Conservation (phyloP, 805 yeast species). For the Kodamaea sagamina region DNA sequence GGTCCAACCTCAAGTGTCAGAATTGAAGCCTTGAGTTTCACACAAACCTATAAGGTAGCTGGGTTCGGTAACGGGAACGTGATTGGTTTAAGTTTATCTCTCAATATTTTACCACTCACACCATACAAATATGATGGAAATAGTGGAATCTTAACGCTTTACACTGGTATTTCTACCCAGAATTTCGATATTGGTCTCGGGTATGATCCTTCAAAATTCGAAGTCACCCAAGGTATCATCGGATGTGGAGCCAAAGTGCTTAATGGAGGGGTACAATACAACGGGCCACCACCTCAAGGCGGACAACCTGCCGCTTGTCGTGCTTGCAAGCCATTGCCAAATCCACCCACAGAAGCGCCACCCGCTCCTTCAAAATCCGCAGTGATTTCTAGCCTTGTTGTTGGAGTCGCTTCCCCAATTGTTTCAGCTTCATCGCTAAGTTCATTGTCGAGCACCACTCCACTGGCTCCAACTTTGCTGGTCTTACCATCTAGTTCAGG, state of each 20-base stretch:
- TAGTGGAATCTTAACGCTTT: constrained; percentile 23
- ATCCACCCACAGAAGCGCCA: background rate
- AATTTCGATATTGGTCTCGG: constrained; percentile 16
- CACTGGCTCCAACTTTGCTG: no score
- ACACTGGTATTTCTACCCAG: constrained; percentile 8
- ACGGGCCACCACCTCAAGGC: constrained; percentile 8
- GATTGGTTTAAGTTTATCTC: constrained; percentile 17
- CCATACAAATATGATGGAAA: constrained; percentile 10
- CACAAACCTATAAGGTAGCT: constrained; percentile 24
- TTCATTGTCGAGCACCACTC: no score
- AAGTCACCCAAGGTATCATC: constrained; percentile 5
- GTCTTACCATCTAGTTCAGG: no score
- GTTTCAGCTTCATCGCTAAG: no score
- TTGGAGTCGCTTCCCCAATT: no score
- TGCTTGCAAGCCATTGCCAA: constrained; percentile 8
- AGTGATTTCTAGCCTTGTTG: no score
- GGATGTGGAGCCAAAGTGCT: constrained; percentile 11
- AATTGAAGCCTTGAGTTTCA: constrained; percentile 19
- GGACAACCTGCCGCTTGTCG: constrained; percentile 6
- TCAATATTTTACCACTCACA: background rate
- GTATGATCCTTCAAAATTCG: constrained; percentile 10
- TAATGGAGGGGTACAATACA: constrained; percentile 17
- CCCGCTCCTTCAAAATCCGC: no score
- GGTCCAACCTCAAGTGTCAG: constrained; percentile 9
- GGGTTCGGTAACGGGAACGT: constrained; percentile 32